phyloP scores from a whole-genome alignment of 495 filamentous ascomycete species.

The Aeminium ludgeri region DNA sequence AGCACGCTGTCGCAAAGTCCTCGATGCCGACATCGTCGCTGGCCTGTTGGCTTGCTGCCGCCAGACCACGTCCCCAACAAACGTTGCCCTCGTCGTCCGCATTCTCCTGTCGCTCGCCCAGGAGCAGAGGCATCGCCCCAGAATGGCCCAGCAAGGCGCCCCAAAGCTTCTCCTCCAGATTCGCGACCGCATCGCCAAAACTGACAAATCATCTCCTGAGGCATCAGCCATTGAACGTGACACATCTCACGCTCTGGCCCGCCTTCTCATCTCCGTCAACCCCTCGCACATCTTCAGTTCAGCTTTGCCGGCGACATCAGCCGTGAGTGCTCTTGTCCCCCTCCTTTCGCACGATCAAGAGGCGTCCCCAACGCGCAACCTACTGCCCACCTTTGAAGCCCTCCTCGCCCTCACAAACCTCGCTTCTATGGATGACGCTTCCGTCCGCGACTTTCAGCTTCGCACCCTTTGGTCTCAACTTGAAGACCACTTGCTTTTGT shows the following conservation, averaged over 20 bases:
- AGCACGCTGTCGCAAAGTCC: constrained; percentile 55
- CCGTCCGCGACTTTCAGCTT: constrained; percentile 35
- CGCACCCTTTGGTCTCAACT: constrained; percentile 50
- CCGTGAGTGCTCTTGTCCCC: constrained; percentile 59
- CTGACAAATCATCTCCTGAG: constrained; percentile 24
- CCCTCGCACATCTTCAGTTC: constrained; percentile 72
- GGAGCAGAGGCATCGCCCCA: constrained; percentile 51
- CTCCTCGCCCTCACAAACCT: constrained; percentile 88
- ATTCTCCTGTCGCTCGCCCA: constrained; percentile 65
- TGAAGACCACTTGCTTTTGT: constrained; percentile 62
- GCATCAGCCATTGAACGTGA: constrained; percentile 37
- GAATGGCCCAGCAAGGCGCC: constrained; percentile 77
- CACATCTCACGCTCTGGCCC: constrained; percentile 74
- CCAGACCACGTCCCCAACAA: constrained; percentile 40
- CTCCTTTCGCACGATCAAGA: constrained; percentile 47
- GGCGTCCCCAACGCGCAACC: constrained; percentile 36
- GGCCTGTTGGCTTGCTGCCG: constrained; percentile 55
- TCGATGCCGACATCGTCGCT: constrained; percentile 58
- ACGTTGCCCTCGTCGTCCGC: constrained; percentile 48
- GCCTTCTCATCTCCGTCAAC: constrained; percentile 79
- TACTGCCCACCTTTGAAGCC: constrained; percentile 80
- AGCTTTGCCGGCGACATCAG: constrained; percentile 51
- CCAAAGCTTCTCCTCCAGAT: constrained; percentile 66
- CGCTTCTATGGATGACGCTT: constrained; percentile 48
- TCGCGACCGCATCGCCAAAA: constrained; percentile 25